Evolutionary conservation across 2,329 filamentous ascomycete species (phyloP).

Genomic region (Monilinia laxa): DNA sequence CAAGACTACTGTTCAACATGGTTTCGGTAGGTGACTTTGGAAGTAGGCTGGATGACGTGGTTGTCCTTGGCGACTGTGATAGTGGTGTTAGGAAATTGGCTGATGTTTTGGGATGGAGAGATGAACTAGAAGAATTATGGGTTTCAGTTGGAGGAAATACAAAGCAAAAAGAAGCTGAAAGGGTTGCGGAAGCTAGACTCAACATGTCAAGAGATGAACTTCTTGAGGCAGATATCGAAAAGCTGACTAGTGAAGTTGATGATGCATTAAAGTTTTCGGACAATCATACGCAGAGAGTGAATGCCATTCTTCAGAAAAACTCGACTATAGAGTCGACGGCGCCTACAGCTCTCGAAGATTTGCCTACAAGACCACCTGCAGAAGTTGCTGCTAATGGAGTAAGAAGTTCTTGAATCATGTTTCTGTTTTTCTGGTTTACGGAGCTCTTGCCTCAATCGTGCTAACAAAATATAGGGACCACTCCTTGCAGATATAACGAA

Average conservation of each 20-base stretch:
- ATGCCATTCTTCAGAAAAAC: slow-evolving; percentile 30
- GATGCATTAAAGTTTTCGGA: slow-evolving; percentile 38
- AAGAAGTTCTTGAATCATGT: not conserved
- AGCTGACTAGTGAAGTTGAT: slow-evolving; percentile 42
- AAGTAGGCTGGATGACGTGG: slow-evolving; percentile 75
- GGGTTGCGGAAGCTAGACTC: slow-evolving; percentile 23
- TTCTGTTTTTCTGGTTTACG: not conserved
- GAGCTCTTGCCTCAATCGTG: not conserved
- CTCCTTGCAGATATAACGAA: slow-evolving; percentile 6
- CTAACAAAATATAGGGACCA: not conserved
- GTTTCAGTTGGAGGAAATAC: slow-evolving; percentile 59
- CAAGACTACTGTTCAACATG: slow-evolving; percentile 83
- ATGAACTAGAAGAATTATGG: slow-evolving; percentile 80
- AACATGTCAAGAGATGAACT: slow-evolving; percentile 50
- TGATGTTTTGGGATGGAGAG: slow-evolving; percentile 76
- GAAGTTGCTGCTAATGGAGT: slow-evolving; percentile 4
- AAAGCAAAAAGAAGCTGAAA: slow-evolving; percentile 46
- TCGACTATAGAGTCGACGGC: not conserved
- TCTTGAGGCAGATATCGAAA: slow-evolving; percentile 42
- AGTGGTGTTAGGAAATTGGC: slow-evolving; percentile 76
- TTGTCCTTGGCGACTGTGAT: slow-evolving; percentile 82
- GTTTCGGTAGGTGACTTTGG: slow-evolving; percentile 81
- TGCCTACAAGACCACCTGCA: not conserved
- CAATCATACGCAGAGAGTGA: slow-evolving; percentile 38
- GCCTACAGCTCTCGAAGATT: not conserved